Base-by-base conservation (phyloP, 139 green algal species). In the Chlorella sp. region DNA sequence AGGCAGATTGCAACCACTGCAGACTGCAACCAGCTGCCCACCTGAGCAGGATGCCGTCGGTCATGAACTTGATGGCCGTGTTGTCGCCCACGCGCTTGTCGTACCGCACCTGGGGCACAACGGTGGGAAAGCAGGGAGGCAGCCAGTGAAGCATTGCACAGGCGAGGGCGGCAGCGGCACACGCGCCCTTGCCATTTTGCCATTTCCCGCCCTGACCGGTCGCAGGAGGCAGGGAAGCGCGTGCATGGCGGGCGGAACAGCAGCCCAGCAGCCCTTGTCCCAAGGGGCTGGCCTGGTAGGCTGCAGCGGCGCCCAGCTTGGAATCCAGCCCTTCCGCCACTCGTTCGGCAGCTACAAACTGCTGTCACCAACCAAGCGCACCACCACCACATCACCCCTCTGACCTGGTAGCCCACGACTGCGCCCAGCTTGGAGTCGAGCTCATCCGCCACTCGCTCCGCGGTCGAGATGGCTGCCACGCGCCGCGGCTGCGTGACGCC, bases 1-100 rank as follows among this genome's bases (percentile, higher is more conserved):
- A n/a, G n/a, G n/a, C n/a, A n/a, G n/a, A n/a, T n/a, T 54, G 46
- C 46, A 54, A 11, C 46, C 3, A 8, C 58, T 28, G 9, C 58
- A 65, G 22, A 65, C 58, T 6, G 9, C 14, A 28, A 28, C 58
- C 58, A 8, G 6, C 16, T 30, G 22, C 20, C 58, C 38, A 86
- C 82, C 95, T 83, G 77, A 99, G 90, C 80, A 99, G 88, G 73
- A 99, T 96, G 77, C 96, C 96, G 83, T 99, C 96, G 7, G 96
- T 99, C 95, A 99, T 97, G 92, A 98, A 98, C 88, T 98, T 97
- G 44, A 99, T 86, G 30, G 87, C 80, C 0, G 93, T 95, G 60
- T 46, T 74, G 0, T 78, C 64, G 19, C 91, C 91, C 20, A 96
- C 88, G 20, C 81, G 81, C 32, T 90, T 80, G 86, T 99, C 96